These are phyloP conservation scores for Pseudogymnoascus sp. DNA, from an alignment of 2,329 filamentous ascomycete genomes.

Conservation along the genomic window DNA sequence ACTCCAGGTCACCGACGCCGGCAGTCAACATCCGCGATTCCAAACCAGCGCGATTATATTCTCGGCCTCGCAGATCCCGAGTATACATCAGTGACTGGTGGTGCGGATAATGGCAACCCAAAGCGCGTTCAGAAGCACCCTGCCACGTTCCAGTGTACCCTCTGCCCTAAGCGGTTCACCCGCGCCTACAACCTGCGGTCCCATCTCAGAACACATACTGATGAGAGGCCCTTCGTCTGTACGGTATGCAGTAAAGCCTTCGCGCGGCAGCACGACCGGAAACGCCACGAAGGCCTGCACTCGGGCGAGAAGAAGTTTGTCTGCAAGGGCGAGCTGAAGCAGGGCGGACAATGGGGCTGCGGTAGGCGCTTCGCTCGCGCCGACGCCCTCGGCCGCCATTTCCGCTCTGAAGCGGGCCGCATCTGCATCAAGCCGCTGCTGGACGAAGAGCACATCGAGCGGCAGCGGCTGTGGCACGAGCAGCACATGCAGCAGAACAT, in stretches of 20 bases:
- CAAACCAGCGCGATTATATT: constrained; percentile 62
- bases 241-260: constrained; percentile 97
- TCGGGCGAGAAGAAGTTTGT: constrained; percentile 98
- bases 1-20: constrained; percentile 39
- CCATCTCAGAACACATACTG: constrained; percentile 90
- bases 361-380: constrained; percentile 88
- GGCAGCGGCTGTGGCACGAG: constrained; percentile 67
- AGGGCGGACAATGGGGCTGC: constrained; percentile 82
- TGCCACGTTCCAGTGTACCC: constrained; percentile 86
- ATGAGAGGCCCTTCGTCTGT: constrained; percentile 94
- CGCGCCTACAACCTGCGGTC: constrained; percentile 94
- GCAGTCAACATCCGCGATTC: constrained; percentile 53
- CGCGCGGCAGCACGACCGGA: constrained; percentile 92
- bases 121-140: constrained; percentile 97
- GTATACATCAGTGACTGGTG: constrained; percentile 56
- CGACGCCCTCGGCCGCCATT: constrained; percentile 88
- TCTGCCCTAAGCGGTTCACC: constrained; percentile 94
- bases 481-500: constrained; percentile 59
- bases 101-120: constrained; percentile 47
- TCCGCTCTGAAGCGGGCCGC: constrained; percentile 87
- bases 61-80: constrained; percentile 83
- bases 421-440: constrained; percentile 96
- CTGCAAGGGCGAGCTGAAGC: constrained; percentile 83
- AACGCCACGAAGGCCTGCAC: constrained; percentile 91
- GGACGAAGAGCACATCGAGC: constrained; percentile 83